Conservation (phyloP, 2,329 filamentous ascomycete genomes). For the Rutstroemia sp. region DNA sequence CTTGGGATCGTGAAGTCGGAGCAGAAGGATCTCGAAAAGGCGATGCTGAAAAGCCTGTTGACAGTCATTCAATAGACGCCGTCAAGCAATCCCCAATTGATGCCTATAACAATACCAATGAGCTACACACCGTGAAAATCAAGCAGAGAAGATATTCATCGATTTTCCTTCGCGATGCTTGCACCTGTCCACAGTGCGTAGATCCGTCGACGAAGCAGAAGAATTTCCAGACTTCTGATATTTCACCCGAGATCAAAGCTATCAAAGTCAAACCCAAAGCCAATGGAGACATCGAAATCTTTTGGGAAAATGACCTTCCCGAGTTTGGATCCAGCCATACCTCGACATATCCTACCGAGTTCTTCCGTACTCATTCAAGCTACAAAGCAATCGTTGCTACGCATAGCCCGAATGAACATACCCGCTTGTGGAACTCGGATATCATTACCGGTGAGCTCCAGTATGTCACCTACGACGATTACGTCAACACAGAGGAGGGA, state of each 20-base stretch:
- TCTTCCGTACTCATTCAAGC: conserved; percentile 6
- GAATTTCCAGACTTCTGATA: conserved; percentile 56
- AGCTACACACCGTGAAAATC: neutral
- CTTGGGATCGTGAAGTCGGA: too few species aligned
- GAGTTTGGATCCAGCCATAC: conserved; percentile 21
- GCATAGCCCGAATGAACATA: neutral
- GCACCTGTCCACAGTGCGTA: conserved; percentile 48
- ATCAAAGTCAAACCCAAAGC: conserved; percentile 30
- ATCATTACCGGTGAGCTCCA: conserved; percentile 41
- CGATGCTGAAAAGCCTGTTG: too few species aligned
- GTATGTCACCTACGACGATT: conserved; percentile 63
- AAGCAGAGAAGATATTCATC: neutral
- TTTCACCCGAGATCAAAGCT: conserved; percentile 43
- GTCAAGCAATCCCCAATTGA: neutral
- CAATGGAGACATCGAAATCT: conserved; percentile 39
- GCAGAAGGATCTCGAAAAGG: too few species aligned
- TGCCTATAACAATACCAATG: neutral
- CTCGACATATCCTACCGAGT: conserved; percentile 18
- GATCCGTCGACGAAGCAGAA: conserved; percentile 55
- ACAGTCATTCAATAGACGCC: too few species aligned
- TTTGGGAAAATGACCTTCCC: conserved; percentile 49
- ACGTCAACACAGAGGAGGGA: conserved; percentile 50
- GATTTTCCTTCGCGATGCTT: conserved; percentile 47
- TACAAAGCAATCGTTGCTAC: neutral
- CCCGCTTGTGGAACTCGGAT: conserved; percentile 35